phyloP scores from a whole-genome alignment of 2,329 filamentous ascomycete genomes.

The Aspergillus oerlinghausenensis region DNA sequence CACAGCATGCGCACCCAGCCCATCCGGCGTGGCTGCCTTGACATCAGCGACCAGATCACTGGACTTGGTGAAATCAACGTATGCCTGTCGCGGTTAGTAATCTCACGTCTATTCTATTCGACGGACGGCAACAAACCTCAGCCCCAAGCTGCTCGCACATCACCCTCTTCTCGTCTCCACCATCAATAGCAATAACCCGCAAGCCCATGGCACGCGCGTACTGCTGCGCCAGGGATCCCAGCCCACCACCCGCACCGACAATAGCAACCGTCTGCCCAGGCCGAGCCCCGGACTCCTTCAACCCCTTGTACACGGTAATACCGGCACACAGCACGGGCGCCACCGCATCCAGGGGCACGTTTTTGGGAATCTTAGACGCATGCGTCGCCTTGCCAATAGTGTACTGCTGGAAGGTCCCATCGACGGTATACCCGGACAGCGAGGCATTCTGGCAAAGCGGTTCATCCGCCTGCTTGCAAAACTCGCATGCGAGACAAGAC shows the following conservation, averaged over 20 bases:
- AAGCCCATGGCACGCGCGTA: slow-evolving; percentile 90
- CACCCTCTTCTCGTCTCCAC: slow-evolving; percentile 71
- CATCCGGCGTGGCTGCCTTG: slow-evolving; percentile 71
- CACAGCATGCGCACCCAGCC: slow-evolving; percentile 79
- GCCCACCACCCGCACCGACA: slow-evolving; percentile 47
- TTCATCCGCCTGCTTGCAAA: slow-evolving; percentile 14
- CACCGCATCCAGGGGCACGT: slow-evolving; percentile 12
- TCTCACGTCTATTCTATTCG: too few species aligned
- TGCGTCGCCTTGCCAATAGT: slow-evolving; percentile 13
- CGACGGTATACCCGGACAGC: slow-evolving; percentile 14
- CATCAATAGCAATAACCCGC: slow-evolving; percentile 73
- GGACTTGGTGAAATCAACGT: slow-evolving; percentile 72
- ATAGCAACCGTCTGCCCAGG: slow-evolving; percentile 26
- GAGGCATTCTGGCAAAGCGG: slow-evolving; percentile 13
- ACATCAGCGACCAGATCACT: slow-evolving; percentile 79
- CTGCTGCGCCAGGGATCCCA: slow-evolving; percentile 75
- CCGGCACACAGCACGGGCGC: slow-evolving; percentile 21
- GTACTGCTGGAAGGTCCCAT: slow-evolving; percentile 19
- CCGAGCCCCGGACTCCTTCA: slow-evolving; percentile 30
- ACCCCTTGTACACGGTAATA: slow-evolving; percentile 19
- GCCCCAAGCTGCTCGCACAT: slow-evolving; percentile 66
- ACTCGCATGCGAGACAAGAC: slow-evolving; percentile 17
- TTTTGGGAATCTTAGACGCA: slow-evolving; percentile 15
- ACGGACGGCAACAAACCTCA: slow-evolving; percentile 16
- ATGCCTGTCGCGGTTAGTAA: slow-evolving; percentile 37